Percentiles rank a stretch among this genome's conserved stretches.
phyloP scores from a whole-genome alignment of 164 flowering plant species.

The Dillenia turbinata region DNA sequence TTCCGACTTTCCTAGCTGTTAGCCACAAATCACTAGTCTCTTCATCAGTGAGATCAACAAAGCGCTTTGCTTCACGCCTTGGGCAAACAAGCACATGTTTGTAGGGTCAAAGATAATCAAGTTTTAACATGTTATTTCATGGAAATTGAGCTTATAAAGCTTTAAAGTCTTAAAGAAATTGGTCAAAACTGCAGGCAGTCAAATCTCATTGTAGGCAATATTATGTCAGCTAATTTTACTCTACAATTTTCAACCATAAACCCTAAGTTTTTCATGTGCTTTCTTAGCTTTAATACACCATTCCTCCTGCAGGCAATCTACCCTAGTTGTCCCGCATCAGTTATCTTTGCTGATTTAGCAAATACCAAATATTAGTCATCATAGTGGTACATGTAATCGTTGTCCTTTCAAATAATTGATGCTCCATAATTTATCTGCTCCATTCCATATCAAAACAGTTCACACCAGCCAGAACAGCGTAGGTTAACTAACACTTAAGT shows the following conservation, averaged over 20 bases:
- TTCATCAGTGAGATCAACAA: conserved; percentile 69
- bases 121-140: background rate
- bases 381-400: background rate
- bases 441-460: too few species aligned
- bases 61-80: conserved; percentile 80
- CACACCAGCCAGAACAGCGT: background rate
- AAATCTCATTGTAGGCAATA: background rate
- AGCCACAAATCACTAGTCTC: conserved; percentile 84
- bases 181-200: background rate
- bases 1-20: conserved; percentile 69
- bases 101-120: conserved; percentile 35
- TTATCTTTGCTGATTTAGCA: too few species aligned
- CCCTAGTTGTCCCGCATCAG: too few species aligned
- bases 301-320: too few species aligned
- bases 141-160: background rate
- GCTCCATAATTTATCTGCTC: too few species aligned
- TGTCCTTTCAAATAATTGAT: background rate
- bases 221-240: too few species aligned
- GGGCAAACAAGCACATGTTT: conserved; percentile 93
- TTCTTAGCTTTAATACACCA: too few species aligned
- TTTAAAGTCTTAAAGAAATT: background rate
- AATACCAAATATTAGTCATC: too few species aligned
- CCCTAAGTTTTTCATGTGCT: background rate
- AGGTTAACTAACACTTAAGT: background rate
- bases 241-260: background rate